A percentile compares a stretch with the other conserved stretches of the same genome.
These are phyloP conservation scores for Phanerochaete carnosa DNA, from an alignment of 768 basidiomycete genomes.

Conservation along the genomic window DNA sequence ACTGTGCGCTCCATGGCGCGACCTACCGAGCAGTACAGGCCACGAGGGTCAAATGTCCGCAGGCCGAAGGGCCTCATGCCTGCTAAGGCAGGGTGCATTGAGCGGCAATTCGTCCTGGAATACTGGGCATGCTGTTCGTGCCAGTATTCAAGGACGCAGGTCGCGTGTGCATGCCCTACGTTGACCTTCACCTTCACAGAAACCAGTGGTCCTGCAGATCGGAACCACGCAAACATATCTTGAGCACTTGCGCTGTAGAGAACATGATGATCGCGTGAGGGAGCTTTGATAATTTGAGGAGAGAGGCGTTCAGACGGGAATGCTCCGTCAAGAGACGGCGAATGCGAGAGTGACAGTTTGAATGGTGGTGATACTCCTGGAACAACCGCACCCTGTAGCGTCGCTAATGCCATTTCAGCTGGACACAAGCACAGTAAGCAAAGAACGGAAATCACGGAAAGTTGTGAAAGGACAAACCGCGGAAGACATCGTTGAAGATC, in stretches of 20 bases:
- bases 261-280: background rate
- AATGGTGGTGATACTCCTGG: background rate
- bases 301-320: background rate
- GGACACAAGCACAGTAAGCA: background rate
- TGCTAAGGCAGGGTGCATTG: background rate
- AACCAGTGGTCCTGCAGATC: conserved; percentile 3
- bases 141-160: conserved; percentile 7
- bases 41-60: conserved; percentile 1
- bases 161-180: background rate
- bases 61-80: background rate
- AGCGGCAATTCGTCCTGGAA: background rate
- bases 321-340: background rate
- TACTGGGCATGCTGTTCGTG: conserved; percentile 2
- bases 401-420: conserved; percentile 12
- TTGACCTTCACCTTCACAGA: conserved; percentile 1
- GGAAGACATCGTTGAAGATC: background rate
- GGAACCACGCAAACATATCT: conserved; percentile 4
- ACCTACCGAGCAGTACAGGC: conserved; percentile 7
- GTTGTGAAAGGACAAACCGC: background rate
- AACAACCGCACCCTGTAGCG: background rate
- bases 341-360: conserved; percentile 1
- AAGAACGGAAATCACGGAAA: background rate
- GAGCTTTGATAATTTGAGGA: background rate
- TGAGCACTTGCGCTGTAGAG: background rate
- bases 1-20: no score